Conservation (phyloP, 169 alveolate genomes). For the Besnoitia besnoiti region DNA sequence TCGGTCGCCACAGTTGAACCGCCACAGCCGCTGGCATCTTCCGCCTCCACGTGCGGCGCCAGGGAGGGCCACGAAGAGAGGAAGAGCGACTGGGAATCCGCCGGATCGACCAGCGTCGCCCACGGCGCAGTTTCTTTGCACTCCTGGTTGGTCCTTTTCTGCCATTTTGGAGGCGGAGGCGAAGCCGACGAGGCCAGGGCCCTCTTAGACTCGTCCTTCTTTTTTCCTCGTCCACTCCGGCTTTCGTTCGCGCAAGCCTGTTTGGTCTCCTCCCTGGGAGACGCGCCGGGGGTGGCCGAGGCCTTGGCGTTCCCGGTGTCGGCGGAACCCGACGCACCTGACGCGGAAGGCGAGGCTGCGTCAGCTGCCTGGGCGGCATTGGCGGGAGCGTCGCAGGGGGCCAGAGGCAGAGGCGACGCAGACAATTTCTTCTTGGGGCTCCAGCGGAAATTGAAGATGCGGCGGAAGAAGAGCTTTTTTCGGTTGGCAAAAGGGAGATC, state of each 20-base stretch:
- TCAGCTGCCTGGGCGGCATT: no score
- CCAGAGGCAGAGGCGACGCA: background rate
- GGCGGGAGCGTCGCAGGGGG: no score
- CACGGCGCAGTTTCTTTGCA: background rate
- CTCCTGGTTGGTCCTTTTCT: background rate
- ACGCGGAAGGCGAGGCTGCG: no score
- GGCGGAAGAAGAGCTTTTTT: background rate
- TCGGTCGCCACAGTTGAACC: no score
- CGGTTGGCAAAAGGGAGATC: slow-evolving; percentile 5
- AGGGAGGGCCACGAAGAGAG: slow-evolving; percentile 44
- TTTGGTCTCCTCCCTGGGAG: background rate
- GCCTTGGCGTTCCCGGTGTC: background rate
- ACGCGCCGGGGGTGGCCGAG: background rate
- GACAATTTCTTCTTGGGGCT: background rate
- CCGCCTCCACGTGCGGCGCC: background rate
- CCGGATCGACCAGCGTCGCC: background rate
- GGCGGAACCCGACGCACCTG: background rate
- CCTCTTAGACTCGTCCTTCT: background rate
- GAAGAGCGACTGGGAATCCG: slow-evolving; percentile 7
- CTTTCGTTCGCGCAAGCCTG: background rate
- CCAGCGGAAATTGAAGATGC: slow-evolving; percentile 32
- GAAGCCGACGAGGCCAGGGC: background rate
- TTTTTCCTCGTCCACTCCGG: background rate
- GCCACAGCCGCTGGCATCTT: background rate
- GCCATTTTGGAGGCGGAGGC: background rate